A percentile compares a stretch with the other conserved stretches of the same genome.
These are phyloP conservation scores for Trichoderma endophyticum DNA, from an alignment of 2,329 filamentous ascomycete species.

Conservation along the genomic window DNA sequence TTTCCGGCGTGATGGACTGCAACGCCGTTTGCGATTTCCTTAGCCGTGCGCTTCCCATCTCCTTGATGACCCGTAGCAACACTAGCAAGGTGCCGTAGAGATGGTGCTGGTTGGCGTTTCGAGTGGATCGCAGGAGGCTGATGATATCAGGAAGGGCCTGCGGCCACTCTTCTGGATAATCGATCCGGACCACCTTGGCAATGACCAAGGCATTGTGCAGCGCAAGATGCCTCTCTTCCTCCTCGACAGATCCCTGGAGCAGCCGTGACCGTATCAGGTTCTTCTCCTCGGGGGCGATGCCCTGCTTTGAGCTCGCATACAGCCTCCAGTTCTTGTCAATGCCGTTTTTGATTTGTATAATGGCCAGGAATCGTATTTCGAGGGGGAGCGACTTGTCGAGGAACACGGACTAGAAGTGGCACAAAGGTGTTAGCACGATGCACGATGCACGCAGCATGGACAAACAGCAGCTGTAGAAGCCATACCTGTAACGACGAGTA, in stretches of 20 bases:
- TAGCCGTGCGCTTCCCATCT: constrained; percentile 77
- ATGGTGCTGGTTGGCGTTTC: constrained; percentile 58
- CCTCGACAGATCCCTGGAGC: constrained; percentile 72
- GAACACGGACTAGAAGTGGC: constrained; percentile 56
- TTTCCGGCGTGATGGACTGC: constrained; percentile 74
- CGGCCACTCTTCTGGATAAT: constrained; percentile 85
- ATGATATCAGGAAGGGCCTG: constrained; percentile 60
- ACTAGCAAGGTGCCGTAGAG: constrained; percentile 72
- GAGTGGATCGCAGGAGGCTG: constrained; percentile 54
- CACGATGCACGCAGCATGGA: not conserved
- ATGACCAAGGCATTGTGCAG: constrained; percentile 84
- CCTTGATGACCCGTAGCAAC: constrained; percentile 83
- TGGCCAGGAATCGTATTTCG: constrained; percentile 80
- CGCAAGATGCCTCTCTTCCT: constrained; percentile 71
- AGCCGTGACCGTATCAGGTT: constrained; percentile 69
- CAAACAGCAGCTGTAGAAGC: constrained; percentile 46
- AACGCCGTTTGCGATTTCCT: constrained; percentile 71
- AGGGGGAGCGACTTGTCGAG: constrained; percentile 73
- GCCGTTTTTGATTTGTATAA: constrained; percentile 95
- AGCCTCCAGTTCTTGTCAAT: constrained; percentile 90
- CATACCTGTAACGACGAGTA: constrained; percentile 66
- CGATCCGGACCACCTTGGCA: constrained; percentile 83
- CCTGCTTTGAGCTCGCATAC: constrained; percentile 56
- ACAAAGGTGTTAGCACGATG: not conserved
- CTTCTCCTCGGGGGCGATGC: constrained; percentile 74